A percentile compares a stretch with the other conserved stretches of the same genome.
Evolutionary conservation across 2,329 filamentous ascomycete species (phyloP).

Genomic region (Trichophyton benhamiae): DNA sequence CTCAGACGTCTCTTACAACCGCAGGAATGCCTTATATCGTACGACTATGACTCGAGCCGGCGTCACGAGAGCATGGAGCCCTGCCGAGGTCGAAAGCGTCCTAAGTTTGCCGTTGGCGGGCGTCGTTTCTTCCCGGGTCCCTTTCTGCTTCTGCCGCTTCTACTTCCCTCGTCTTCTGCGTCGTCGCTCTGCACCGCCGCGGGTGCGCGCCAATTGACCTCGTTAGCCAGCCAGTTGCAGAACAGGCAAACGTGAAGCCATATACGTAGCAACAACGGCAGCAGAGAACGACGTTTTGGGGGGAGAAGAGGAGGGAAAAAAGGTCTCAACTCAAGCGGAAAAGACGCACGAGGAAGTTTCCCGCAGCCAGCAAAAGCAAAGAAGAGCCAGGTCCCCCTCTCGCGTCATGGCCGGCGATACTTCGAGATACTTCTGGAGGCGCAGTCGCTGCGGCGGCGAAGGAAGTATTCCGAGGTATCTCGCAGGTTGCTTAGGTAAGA

Average conservation of each 20-base stretch:
- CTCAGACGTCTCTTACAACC: no score
- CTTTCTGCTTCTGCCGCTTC: not conserved
- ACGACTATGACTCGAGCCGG: not conserved
- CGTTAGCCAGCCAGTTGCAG: not conserved
- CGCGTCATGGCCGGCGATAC: not conserved
- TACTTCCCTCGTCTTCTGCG: not conserved
- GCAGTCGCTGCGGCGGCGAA: not conserved
- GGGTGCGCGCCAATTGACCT: not conserved
- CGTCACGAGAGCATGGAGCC: not conserved
- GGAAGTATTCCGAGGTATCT: not conserved
- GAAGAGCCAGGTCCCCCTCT: not conserved
- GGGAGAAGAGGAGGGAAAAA: not conserved
- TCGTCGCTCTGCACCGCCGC: not conserved
- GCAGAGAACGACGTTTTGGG: not conserved
- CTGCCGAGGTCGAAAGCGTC: not conserved
- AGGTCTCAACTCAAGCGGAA: not conserved
- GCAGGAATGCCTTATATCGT: not conserved
- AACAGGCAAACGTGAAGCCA: not conserved
- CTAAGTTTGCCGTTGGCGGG: not conserved
- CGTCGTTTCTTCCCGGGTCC: not conserved
- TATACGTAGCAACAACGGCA: not conserved
- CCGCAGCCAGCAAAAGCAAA: not conserved
- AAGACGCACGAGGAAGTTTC: slow-evolving; percentile 1
- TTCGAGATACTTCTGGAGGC: not conserved
- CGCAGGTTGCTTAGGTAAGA: not conserved